Evolutionary conservation across 495 filamentous ascomycete species (phyloP).

Genomic region (Monascus purpureus): DNA sequence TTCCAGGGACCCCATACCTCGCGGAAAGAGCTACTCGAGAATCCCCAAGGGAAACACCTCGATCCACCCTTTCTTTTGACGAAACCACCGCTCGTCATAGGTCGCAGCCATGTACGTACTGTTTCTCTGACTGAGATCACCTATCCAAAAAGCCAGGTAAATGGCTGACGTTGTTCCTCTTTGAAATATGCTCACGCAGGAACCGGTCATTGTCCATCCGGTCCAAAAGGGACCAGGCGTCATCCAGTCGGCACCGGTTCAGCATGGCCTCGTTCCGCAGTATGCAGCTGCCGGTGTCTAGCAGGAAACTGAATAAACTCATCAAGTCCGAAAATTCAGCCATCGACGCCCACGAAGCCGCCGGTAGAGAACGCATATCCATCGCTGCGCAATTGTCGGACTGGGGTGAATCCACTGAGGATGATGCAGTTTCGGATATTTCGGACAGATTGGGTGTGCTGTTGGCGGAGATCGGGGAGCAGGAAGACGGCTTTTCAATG

Average conservation of each 20-base stretch:
- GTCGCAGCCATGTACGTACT: constrained; percentile 5
- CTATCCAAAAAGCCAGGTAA: too few species aligned
- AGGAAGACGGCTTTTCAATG: constrained; percentile 78
- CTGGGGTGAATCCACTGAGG: constrained; percentile 82
- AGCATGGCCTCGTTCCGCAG: constrained; percentile 71
- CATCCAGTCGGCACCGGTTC: constrained; percentile 46
- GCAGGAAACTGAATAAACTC: constrained; percentile 69
- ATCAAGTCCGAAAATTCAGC: constrained; percentile 86
- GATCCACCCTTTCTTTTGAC: neutral
- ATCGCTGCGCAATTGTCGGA: constrained; percentile 88
- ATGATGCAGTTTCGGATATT: constrained; percentile 77
- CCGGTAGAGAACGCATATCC: constrained; percentile 63
- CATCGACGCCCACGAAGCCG: constrained; percentile 68
- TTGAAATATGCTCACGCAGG: too few species aligned
- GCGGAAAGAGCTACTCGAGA: too few species aligned
- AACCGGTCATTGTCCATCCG: constrained; percentile 49
- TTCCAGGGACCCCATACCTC: too few species aligned
- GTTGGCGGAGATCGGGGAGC: constrained; percentile 78
- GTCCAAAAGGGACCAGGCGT: constrained; percentile 30
- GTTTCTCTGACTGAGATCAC: too few species aligned
- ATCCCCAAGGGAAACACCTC: too few species aligned
- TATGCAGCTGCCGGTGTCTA: constrained; percentile 68
- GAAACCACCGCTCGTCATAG: constrained; percentile 14
- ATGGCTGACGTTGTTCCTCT: too few species aligned
- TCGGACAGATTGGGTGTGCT: constrained; percentile 90